phyloP scores from a whole-genome alignment of 2,329 filamentous ascomycete genomes.

The Hypoxylon sp. region DNA sequence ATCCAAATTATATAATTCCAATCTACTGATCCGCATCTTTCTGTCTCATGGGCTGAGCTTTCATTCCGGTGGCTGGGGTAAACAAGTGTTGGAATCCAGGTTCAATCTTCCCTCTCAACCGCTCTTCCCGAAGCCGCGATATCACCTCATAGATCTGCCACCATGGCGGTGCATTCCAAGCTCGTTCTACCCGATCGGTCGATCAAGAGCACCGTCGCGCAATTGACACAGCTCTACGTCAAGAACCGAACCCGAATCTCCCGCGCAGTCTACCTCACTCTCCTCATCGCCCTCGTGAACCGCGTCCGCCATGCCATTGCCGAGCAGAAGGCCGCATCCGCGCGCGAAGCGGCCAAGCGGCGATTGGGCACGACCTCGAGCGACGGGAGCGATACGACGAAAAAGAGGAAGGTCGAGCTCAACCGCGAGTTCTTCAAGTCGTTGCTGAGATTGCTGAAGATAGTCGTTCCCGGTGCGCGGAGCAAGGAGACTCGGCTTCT shows the following conservation, averaged over 20 bases:
- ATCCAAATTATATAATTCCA: slow-evolving; percentile 31
- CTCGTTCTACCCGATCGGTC: slow-evolving; percentile 74
- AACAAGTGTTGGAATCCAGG: slow-evolving; percentile 38
- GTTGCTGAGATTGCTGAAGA: slow-evolving; percentile 81
- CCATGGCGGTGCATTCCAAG: slow-evolving; percentile 84
- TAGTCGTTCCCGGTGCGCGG: slow-evolving; percentile 91
- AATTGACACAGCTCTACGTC: slow-evolving; percentile 81
- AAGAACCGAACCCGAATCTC: slow-evolving; percentile 86
- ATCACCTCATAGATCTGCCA: slow-evolving; percentile 31
- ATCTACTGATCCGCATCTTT: slow-evolving; percentile 13
- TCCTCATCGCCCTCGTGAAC: slow-evolving; percentile 85
- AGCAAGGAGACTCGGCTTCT: slow-evolving; percentile 90
- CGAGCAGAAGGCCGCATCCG: slow-evolving; percentile 89
- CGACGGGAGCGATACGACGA: slow-evolving; percentile 53
- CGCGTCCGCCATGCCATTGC: slow-evolving; percentile 92
- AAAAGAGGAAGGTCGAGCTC: slow-evolving; percentile 83
- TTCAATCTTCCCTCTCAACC: slow-evolving; percentile 13
- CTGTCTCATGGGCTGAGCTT: slow-evolving; percentile 41
- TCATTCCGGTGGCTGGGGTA: slow-evolving; percentile 29
- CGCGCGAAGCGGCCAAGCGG: slow-evolving; percentile 73
- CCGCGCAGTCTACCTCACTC: slow-evolving; percentile 84
- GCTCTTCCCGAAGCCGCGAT: slow-evolving; percentile 13
- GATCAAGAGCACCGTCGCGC: slow-evolving; percentile 74
- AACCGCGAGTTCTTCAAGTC: slow-evolving; percentile 87
- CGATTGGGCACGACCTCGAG: slow-evolving; percentile 67